Evolutionary conservation across 2,329 filamentous ascomycete species (phyloP), one percentile per base, ranked within the genome.

Genomic region (Aspergillus sojae): DNA sequence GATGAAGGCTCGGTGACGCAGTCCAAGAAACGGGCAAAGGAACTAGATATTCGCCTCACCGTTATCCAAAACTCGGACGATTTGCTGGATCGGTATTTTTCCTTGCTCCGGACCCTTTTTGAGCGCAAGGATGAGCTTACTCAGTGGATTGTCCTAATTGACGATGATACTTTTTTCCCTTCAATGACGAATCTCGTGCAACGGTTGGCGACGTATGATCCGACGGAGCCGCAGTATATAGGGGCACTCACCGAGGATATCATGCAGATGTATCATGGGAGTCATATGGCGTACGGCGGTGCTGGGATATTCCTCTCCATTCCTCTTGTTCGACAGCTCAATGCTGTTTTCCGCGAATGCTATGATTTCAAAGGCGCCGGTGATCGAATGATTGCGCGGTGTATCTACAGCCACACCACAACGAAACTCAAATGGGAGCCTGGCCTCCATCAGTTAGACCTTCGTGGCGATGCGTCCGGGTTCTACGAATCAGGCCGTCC

Each of bases 101-200:
- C 81, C 32, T 79, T 86, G 5, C 69, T 86, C 10, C 76, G 79
- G n/a, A 53, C 62, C 12, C 74, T 83, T 48, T 79, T 86, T 61
- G 71, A 85, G 45, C 36, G 63, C 43, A 60, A 58, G 28, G 71
- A 78, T n/a, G 55, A 57, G 14, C 68, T 76, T 4, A 84, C 83
- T 0, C 73, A 79, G 50, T 88, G 85, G 85, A 79, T 82, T 26
- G 82, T 81, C 34, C 75, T 87, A 46, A 78, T 87, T 21, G 85
- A 88, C 71, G 85, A 88, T 70, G 86, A 88, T 69, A 88, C 85
- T 9, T 87, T 88, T 74, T 87, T 87, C 68, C 85, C 84, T 0
- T 83, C 81, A 1, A 78, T 87, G 19, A 74, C 79, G 63, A 78
- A 80, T 1, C 77, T 88, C 6, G 76, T 79, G 34, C 69, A 78